These are phyloP conservation scores for Microdochium trichocladiopsis DNA, from an alignment of 2,329 filamentous ascomycete species.

Conservation along the genomic window DNA sequence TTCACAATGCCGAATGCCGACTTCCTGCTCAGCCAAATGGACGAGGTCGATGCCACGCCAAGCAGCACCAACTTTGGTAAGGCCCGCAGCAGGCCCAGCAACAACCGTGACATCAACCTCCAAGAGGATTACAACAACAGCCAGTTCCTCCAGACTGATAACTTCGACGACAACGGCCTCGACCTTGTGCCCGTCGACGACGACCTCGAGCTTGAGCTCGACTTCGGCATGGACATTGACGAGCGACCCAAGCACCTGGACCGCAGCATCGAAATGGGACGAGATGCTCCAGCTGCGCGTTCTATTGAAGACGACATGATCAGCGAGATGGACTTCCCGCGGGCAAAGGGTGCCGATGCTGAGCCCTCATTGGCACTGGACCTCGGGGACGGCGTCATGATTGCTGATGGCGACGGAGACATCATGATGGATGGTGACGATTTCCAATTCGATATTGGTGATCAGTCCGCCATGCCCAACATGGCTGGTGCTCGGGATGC, in stretches of 20 bases:
- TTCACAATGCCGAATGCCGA: constrained; percentile 62
- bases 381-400: constrained; percentile 46
- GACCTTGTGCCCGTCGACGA: constrained; percentile 45
- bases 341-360: constrained; percentile 48
- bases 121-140: constrained; percentile 67
- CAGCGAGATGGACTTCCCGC: constrained; percentile 53
- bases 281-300: constrained; percentile 68
- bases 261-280: constrained; percentile 77
- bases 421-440: constrained; percentile 56
- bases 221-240: constrained; percentile 69
- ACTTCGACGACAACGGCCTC: constrained; percentile 49
- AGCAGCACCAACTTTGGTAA: constrained; percentile 47
- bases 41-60: constrained; percentile 49
- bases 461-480: constrained; percentile 50
- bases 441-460: constrained; percentile 55
- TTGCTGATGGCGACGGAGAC: constrained; percentile 59
- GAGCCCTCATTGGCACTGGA: constrained; percentile 49
- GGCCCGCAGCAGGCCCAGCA: constrained; percentile 33
- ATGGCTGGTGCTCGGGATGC: constrained; percentile 38
- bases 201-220: constrained; percentile 66
- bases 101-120: constrained; percentile 60
- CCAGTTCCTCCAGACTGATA: constrained; percentile 70
- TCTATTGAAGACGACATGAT: constrained; percentile 65
- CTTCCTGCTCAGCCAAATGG: constrained; percentile 71
- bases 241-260: constrained; percentile 47